Percentiles rank a stretch among this genome's conserved stretches.
Conservation (phyloP, 2,329 filamentous ascomycete species). For the Colletotrichum sp. region DNA sequence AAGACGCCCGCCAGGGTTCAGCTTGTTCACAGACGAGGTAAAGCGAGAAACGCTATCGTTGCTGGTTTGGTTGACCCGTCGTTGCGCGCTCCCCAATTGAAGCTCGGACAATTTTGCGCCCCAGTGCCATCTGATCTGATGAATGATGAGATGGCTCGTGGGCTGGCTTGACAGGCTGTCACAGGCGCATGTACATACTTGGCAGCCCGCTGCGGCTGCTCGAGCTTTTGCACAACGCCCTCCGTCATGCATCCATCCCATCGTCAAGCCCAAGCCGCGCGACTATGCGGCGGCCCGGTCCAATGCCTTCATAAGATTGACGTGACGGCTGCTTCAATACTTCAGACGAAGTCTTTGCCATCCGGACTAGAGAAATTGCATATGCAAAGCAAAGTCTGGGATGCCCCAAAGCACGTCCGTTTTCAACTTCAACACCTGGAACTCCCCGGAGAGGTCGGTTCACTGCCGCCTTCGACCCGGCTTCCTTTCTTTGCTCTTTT, state of each 20-base stretch:
- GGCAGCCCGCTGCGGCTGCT: background rate
- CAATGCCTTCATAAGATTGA: background rate
- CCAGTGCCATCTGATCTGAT: conserved; percentile 15
- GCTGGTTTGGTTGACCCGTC: background rate
- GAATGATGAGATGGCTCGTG: conserved; percentile 2
- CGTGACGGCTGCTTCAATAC: background rate
- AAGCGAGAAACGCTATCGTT: background rate
- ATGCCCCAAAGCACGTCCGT: background rate
- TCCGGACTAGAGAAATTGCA: background rate
- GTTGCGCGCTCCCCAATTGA: background rate
- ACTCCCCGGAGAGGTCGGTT: background rate
- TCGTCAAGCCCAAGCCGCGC: background rate
- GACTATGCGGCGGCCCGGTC: background rate
- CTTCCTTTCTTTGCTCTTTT: background rate
- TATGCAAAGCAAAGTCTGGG: background rate
- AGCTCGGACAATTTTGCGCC: conserved; percentile 14
- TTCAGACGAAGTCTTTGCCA: background rate
- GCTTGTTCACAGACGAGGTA: background rate
- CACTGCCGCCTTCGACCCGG: background rate
- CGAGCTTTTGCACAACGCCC: background rate
- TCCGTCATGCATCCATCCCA: background rate
- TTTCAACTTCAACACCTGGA: background rate
- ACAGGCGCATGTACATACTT: conserved; percentile 14
- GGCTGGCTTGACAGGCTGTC: conserved; percentile 18
- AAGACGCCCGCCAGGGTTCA: background rate